Evolutionary conservation across 2,329 filamentous ascomycete species (phyloP), one percentile per base, ranked within the genome.

Genomic region (Ascochyta koolunga): DNA sequence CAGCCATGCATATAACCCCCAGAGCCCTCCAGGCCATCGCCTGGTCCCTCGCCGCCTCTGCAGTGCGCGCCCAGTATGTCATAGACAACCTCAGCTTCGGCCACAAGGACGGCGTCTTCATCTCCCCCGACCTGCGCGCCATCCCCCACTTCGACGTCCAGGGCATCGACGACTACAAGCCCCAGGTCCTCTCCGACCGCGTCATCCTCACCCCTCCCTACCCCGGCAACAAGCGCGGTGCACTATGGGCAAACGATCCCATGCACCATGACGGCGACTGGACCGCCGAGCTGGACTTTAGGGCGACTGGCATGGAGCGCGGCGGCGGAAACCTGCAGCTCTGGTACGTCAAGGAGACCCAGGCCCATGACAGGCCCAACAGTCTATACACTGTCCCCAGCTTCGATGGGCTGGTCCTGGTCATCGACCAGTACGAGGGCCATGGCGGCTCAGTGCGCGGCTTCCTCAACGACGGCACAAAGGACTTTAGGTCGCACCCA

Each of bases 271-370:
- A 87, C 56, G 76, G 81, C n/a, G 83, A 88, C 73, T 99, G 92
- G 92, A 83, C 86, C 8, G 86, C 87, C 44, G 90, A 96, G 69
- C 82, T 98, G 64, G 88, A 95, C 70, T 97, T 99, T 77, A 86
- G 95, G 63, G 90, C 88, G 46, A 91, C 86, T 57, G 95, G 95
- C 7, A 88, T 89, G 59, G 95, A 98, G 71, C 82, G 90, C 64
- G 91, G 88, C 44, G 87, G 88, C 53, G 95, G 95, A 42, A 97
- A 96, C 77, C 80, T 99, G 64, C 93, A 98, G 76, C 82, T 99
- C 67, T 99, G 95, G 95, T 91, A 96, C 69, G 87, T 85, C 46
- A 87, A 86, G 65, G 83, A 90, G 56, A 89, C 89, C 27, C 78
- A 84, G 63, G 77, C 82, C 56, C 79, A 81, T 25, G 80, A 96